phyloP scores from a whole-genome alignment of 257 asterid species.

The Rauvolfia tetraphylla region DNA sequence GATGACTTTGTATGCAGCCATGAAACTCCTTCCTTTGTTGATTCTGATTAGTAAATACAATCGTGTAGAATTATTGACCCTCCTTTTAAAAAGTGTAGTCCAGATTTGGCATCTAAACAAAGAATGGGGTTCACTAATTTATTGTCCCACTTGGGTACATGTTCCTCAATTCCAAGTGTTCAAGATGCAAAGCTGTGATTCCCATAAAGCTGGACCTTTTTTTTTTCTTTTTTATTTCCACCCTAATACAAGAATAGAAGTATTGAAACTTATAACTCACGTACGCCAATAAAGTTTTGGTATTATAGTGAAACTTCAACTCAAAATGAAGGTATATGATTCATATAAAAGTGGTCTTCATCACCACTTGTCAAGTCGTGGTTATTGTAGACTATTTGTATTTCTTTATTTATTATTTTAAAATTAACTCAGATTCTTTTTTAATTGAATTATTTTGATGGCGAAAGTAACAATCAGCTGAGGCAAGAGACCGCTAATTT shows the following conservation, averaged over 20 bases:
- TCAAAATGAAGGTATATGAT: no score
- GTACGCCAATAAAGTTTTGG: no score
- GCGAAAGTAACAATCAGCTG: slow-evolving; percentile 4
- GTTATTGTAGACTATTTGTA: no score
- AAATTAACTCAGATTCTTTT: no score
- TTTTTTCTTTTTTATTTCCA: no score
- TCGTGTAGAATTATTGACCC: slow-evolving; percentile 14
- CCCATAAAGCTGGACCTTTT: not conserved
- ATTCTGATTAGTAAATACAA: not conserved
- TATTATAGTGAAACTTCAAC: no score
- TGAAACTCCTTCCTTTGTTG: slow-evolving; percentile 8
- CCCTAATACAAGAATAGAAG: no score
- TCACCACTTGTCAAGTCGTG: no score
- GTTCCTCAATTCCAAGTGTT: not conserved
- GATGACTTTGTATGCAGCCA: slow-evolving; percentile 19
- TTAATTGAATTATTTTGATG: not conserved
- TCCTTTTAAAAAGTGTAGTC: slow-evolving; percentile 18
- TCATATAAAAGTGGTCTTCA: no score
- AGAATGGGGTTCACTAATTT: slow-evolving; percentile 30
- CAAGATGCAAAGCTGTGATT: not conserved
- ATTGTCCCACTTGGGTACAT: not conserved
- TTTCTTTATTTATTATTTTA: no score
- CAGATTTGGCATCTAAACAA: slow-evolving; percentile 13
- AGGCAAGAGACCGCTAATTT: not conserved
- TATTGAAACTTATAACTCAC: no score